Base-by-base conservation (phyloP, 306 rosid genomes). In the Cercis canadensis region DNA sequence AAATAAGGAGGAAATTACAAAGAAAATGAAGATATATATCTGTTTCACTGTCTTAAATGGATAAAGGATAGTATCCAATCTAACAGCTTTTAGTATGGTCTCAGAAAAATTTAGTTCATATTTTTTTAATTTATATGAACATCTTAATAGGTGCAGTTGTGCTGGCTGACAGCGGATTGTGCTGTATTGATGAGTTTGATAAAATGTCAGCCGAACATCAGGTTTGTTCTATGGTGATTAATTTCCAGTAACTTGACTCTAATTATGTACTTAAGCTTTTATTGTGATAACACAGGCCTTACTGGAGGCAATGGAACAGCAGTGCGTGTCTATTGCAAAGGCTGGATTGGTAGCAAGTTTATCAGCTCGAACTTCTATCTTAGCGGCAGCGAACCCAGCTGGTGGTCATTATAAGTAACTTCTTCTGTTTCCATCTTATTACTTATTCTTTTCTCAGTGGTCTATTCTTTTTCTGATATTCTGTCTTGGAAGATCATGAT, bases 231-330 rank as follows among this genome's bases (percentile, higher is more conserved):
- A 55, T 21, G 62, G 72, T 41, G 65, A 63, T 64, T 65, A 53
- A 60, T 41, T 64, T 70, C 71, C 65, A 32, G 60, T 69, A 63
- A 47, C 72, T 58, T 57, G 51, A 69, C 56, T 75, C 49, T 64
- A 46, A 68, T 66, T 52, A 60, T 51, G 49, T 73, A 50, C 72
- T 12, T 43, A 73, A 61, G 45, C 24, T 67, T 40, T 64, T 53
- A 32, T 45, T 69, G 72, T 63, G 32, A 74, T 62, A 47, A 53
- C 62, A 57, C 86, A 87, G 97, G 90, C 95, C 72, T 83, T 87
- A 62, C 86, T 94, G 62, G 96, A 94, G 85, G 98, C 97, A 70
- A 94, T 90, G 97, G 98, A 94, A 85, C 97, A 94, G 70, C 98
- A 94, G 45, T 86, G 98, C 74, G 97, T 93, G 59, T 93, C 98